Evolutionary conservation across 768 basidiomycete species (phyloP).

Genomic region (Crepidotus variabilis): DNA sequence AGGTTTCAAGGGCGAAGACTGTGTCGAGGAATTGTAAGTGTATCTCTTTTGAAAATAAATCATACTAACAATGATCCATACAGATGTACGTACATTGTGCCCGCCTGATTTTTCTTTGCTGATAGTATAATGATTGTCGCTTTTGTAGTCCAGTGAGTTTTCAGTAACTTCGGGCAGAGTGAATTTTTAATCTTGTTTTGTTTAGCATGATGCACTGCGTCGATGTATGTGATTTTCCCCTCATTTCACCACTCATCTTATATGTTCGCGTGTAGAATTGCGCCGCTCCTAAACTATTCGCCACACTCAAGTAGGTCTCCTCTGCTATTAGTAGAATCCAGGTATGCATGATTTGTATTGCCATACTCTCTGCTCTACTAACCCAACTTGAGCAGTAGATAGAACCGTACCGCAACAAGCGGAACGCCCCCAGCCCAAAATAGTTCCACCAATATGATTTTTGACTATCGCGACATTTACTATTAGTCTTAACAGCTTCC

Average conservation of each 20-base stretch:
- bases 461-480: too few relatives aligned
- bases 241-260: neutral
- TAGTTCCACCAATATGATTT: too few relatives aligned
- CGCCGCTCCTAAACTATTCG: conserved; percentile 78
- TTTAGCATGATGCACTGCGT: conserved; percentile 89
- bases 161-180: neutral
- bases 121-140: conserved; percentile 5
- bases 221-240: conserved; percentile 51
- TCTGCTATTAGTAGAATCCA: too few relatives aligned
- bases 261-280: conserved; percentile 28
- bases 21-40: conserved; percentile 87
- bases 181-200: conserved; percentile 7
- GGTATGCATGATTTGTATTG: too few relatives aligned
- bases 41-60: conserved; percentile 9
- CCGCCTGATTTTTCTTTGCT: neutral
- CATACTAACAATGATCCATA: neutral
- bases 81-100: conserved; percentile 19
- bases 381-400: too few relatives aligned
- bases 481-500: too few relatives aligned
- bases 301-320: conserved; percentile 57
- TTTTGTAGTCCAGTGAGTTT: conserved; percentile 61
- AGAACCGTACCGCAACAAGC: too few relatives aligned
- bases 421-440: too few relatives aligned
- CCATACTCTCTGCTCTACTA: too few relatives aligned
- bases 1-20: conserved; percentile 89